These are phyloP conservation scores for Cercophora samala DNA, from an alignment of 495 filamentous ascomycete species.

Conservation along the genomic window DNA sequence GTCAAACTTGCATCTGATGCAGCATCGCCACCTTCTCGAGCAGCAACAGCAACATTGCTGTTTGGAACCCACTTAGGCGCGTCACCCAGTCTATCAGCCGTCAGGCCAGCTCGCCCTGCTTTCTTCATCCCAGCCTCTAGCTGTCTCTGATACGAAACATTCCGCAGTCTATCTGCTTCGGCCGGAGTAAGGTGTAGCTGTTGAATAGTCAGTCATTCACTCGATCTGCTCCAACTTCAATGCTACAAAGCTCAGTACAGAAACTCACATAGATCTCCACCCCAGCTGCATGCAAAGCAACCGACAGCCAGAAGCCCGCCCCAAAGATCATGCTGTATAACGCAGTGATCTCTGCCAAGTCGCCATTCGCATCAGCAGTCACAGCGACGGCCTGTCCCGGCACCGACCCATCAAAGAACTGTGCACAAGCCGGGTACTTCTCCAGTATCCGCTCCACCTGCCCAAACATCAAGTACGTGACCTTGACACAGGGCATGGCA, in stretches of 20 bases:
- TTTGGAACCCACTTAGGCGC: conserved; percentile 29
- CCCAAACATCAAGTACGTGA: conserved; percentile 30
- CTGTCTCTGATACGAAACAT: conserved; percentile 51
- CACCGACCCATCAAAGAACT: conserved; percentile 25
- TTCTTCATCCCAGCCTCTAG: conserved; percentile 47
- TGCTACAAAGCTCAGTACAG: conserved; percentile 25
- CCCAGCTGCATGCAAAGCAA: conserved; percentile 46
- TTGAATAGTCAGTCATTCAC: background rate
- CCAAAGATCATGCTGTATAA: conserved; percentile 43
- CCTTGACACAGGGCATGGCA: conserved; percentile 40
- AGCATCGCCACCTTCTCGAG: background rate
- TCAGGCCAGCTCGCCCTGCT: conserved; percentile 48
- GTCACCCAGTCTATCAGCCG: conserved; percentile 46
- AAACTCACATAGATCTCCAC: conserved; percentile 51
- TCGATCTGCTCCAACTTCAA: background rate
- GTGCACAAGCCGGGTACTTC: conserved; percentile 41
- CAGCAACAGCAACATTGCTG: background rate
- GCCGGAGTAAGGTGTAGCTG: conserved; percentile 48
- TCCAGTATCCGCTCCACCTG: conserved; percentile 10
- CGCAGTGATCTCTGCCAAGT: conserved; percentile 30
- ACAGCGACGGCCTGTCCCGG: conserved; percentile 29
- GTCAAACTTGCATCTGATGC: background rate
- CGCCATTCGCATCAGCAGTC: conserved; percentile 23
- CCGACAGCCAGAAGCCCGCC: conserved; percentile 44
- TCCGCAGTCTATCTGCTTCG: conserved; percentile 46